These are phyloP conservation scores for Vitis vinifera DNA, from an alignment of 164 flowering plant species.

Conservation along the genomic window ASM3070453v1 NC_081814.1:793501-794000, in stretches of 20 bases:
- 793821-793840: too few relatives aligned
- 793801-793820: too few relatives aligned
- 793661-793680: slow-evolving; percentile 10
- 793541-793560: slow-evolving; percentile 14
- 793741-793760: background rate
- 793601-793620: slow-evolving; percentile 6
- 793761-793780: background rate
- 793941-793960: too few relatives aligned
- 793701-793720: background rate
- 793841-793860: too few relatives aligned
- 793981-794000: too few relatives aligned
- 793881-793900: too few relatives aligned
- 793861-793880: too few relatives aligned
- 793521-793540: slow-evolving; percentile 11
- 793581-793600: slow-evolving; percentile 17
- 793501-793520: background rate
- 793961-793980: too few relatives aligned
- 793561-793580: slow-evolving; percentile 7
- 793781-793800: too few relatives aligned
- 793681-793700: background rate
- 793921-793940: too few relatives aligned
- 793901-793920: too few relatives aligned
- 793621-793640: background rate
- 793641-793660: background rate
- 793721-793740: too few relatives aligned